Conservation (phyloP, 257 asterid genomes). For the Sherardia arvensis region DNA sequence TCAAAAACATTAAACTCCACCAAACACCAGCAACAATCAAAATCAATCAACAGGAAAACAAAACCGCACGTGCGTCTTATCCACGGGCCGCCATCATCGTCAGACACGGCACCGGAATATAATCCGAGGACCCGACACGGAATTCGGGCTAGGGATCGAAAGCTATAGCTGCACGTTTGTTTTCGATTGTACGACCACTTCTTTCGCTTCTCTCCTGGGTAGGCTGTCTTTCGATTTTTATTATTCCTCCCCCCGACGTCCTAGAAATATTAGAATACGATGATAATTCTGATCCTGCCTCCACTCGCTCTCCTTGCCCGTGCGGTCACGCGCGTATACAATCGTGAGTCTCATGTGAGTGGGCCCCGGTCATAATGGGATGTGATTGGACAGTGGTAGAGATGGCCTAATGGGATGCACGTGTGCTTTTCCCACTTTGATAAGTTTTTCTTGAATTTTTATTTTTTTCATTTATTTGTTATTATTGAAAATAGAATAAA, state of each 20-base stretch:
- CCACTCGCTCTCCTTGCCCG: constrained; percentile 12
- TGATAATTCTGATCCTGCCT: neutral
- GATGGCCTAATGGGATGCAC: constrained; percentile 12
- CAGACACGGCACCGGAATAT: constrained; percentile 36
- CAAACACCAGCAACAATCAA: neutral
- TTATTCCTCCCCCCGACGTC: neutral
- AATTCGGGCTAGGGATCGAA: constrained; percentile 11
- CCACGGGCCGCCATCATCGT: constrained; percentile 27
- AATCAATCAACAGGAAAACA: neutral
- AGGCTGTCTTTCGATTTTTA: constrained; percentile 5
- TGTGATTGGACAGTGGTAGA: constrained; percentile 13
- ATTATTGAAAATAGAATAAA: neutral
- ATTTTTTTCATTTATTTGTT: neutral
- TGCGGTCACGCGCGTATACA: neutral
- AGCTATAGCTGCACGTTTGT: constrained; percentile 25
- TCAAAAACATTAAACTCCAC: neutral
- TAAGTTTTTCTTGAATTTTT: neutral
- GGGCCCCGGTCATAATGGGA: constrained; percentile 18
- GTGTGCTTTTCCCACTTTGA: constrained; percentile 9
- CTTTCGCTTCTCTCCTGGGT: neutral
- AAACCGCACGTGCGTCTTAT: constrained; percentile 17
- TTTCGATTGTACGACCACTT: constrained; percentile 12
- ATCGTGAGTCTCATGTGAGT: constrained; percentile 9
- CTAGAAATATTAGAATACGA: neutral
- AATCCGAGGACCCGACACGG: neutral